Conservation (phyloP, 202 grass and related monocot genomes). For the Setaria viridis region DNA sequence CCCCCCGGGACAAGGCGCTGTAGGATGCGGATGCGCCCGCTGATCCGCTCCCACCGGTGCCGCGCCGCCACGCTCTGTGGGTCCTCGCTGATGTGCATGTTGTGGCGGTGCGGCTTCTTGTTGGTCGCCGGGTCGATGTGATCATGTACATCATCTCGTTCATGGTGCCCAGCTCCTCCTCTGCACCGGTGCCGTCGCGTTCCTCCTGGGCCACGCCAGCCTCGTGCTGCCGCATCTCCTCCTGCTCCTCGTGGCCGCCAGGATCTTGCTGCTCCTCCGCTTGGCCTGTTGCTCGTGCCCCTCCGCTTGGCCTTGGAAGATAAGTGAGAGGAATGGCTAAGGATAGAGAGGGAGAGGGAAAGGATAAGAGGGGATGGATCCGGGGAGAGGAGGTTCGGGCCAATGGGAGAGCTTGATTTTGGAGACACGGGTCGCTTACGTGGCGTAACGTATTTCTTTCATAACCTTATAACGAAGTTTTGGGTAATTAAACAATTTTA, state of each 20-base stretch:
- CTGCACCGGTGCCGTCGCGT: background rate
- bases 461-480: no score
- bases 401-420: no score
- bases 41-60: constrained; percentile 89
- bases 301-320: no score
- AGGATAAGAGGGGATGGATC: no score
- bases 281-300: no score
- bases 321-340: no score
- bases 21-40: constrained; percentile 92
- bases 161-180: constrained; percentile 75
- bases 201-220: background rate
- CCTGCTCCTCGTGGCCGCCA: constrained; percentile 9
- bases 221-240: constrained; percentile 25
- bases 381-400: no score
- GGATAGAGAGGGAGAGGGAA: no score
- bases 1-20: constrained; percentile 94
- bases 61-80: constrained; percentile 91
- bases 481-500: no score
- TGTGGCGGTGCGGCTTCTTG: constrained; percentile 80
- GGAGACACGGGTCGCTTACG: no score
- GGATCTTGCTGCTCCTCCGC: background rate
- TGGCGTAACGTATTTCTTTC: no score
- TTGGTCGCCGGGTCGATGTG: constrained; percentile 90
- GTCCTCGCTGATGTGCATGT: constrained; percentile 97
- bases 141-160: constrained; percentile 99